These are phyloP conservation scores for Papiliotrema laurentii DNA, from an alignment of 1,284 basidiomycete species.

Conservation along the genomic window DNA sequence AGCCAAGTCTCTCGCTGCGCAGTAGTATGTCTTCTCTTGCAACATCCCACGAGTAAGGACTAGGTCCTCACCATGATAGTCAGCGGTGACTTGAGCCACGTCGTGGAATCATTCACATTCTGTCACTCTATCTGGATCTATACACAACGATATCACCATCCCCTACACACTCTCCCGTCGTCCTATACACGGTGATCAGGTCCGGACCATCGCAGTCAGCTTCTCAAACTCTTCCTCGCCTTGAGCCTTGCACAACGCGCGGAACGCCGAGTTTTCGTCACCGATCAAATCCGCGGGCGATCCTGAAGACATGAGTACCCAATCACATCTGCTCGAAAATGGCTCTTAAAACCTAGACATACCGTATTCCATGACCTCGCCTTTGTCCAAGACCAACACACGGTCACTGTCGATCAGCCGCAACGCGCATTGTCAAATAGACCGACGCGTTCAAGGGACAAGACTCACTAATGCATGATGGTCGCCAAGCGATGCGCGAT, in stretches of 20 bases:
- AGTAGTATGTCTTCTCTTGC: too few relatives aligned
- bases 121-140: too few relatives aligned
- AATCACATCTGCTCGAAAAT: not conserved
- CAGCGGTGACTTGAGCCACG: too few relatives aligned
- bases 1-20: too few relatives aligned
- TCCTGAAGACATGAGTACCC: slow-evolving; percentile 14
- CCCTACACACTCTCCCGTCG: too few relatives aligned
- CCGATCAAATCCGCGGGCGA: slow-evolving; percentile 29
- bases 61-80: too few relatives aligned
- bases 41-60: too few relatives aligned
- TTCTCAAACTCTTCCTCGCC: slow-evolving; percentile 40
- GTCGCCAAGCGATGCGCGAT: slow-evolving; percentile 69
- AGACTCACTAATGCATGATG: slow-evolving; percentile 39
- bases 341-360: slow-evolving; percentile 3
- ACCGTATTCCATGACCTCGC: slow-evolving; percentile 50
- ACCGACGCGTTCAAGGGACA: too few relatives aligned
- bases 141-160: too few relatives aligned
- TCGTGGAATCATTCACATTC: too few relatives aligned
- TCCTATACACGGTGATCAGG: too few relatives aligned
- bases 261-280: slow-evolving; percentile 27
- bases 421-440: too few relatives aligned
- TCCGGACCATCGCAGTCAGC: slow-evolving; percentile 8
- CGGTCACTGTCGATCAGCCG: slow-evolving; percentile 55
- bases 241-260: slow-evolving; percentile 40
- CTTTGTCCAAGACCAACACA: slow-evolving; percentile 69